These are phyloP conservation scores for Claviceps sp. DNA, from an alignment of 2,329 filamentous ascomycete genomes.

Conservation along the genomic window DNA sequence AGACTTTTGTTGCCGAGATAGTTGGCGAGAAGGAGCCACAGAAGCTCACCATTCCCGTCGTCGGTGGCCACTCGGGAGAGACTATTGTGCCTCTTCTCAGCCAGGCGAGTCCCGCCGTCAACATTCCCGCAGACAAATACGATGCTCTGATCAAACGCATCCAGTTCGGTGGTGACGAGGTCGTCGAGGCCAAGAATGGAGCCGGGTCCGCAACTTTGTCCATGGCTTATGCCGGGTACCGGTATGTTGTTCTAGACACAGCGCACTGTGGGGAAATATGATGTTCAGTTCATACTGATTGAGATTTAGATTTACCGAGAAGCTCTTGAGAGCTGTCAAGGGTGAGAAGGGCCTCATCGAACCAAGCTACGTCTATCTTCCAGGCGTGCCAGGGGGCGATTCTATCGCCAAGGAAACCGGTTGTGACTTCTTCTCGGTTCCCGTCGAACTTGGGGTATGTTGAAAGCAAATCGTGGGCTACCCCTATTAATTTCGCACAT, in stretches of 20 bases:
- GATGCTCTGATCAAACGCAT: conserved; percentile 86
- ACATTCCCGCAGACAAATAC: conserved; percentile 80
- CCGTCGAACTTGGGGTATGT: conserved; percentile 87
- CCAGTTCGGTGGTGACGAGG: conserved; percentile 95
- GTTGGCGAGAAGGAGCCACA: conserved; percentile 69
- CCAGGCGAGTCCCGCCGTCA: conserved; percentile 66
- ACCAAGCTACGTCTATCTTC: conserved; percentile 91
- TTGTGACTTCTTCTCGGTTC: conserved; percentile 89
- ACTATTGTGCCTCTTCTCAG: conserved; percentile 98
- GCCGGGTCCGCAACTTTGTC: conserved; percentile 82
- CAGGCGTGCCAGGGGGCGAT: conserved; percentile 76
- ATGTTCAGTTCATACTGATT: conserved; percentile 7
- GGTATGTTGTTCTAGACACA: conserved; percentile 36
- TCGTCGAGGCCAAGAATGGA: conserved; percentile 89
- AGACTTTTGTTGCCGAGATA: conserved; percentile 87
- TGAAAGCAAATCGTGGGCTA: neutral
- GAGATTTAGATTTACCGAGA: conserved; percentile 68
- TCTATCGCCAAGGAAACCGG: conserved; percentile 74
- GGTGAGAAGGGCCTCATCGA: conserved; percentile 89
- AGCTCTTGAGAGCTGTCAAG: conserved; percentile 74
- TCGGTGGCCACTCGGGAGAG: conserved; percentile 94
- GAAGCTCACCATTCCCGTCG: conserved; percentile 76
- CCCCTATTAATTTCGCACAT: conserved; percentile 8
- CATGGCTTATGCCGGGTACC: conserved; percentile 92
- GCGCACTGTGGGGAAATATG: neutral